Percentiles rank a stretch among this genome's conserved stretches.
Conservation (phyloP, 768 basidiomycete species). For the Cystobasidium ongulense region DNA sequence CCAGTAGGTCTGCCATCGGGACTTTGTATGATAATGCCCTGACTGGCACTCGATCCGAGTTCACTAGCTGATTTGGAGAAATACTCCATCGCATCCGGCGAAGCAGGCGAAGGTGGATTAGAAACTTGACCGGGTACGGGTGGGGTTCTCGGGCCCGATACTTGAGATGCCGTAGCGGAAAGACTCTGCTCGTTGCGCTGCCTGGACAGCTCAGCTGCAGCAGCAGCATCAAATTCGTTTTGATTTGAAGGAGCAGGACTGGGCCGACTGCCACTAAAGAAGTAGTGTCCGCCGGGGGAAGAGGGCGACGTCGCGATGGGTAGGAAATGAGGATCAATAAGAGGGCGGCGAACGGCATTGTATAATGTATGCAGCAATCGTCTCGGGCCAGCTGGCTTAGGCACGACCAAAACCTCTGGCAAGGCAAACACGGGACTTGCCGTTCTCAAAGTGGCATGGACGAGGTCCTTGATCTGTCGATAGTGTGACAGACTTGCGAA, state of each 20-base stretch:
- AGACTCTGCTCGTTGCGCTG: constrained; percentile 16
- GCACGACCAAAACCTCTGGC: constrained; percentile 91
- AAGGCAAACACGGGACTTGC: constrained; percentile 47
- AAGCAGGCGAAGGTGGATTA: constrained; percentile 33
- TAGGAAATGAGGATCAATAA: constrained; percentile 79
- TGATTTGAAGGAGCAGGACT: constrained; percentile 43
- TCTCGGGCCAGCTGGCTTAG: constrained; percentile 92
- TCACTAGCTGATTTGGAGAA: constrained; percentile 59
- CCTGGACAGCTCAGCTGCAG: constrained; percentile 26
- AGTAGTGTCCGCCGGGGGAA: constrained; percentile 60
- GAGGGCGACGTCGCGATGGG: constrained; percentile 91
- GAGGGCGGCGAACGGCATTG: constrained; percentile 75
- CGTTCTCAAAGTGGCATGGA: constrained; percentile 59
- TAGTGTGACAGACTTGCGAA: constrained; percentile 87
- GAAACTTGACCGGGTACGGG: constrained; percentile 25
- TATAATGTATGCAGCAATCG: constrained; percentile 85
- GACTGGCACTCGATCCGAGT: constrained; percentile 66
- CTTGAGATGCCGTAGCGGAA: constrained; percentile 9
- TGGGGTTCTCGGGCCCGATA: constrained; percentile 19
- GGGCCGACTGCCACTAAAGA: constrained; percentile 43
- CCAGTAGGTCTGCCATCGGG: constrained; percentile 91
- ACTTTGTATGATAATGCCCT: constrained; percentile 80
- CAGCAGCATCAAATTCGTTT: constrained; percentile 38
- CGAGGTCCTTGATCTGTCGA: constrained; percentile 73
- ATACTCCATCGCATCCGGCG: constrained; percentile 47